phyloP scores from a whole-genome alignment of 257 asterid genomes.

The Solanum sitiens region DNA sequence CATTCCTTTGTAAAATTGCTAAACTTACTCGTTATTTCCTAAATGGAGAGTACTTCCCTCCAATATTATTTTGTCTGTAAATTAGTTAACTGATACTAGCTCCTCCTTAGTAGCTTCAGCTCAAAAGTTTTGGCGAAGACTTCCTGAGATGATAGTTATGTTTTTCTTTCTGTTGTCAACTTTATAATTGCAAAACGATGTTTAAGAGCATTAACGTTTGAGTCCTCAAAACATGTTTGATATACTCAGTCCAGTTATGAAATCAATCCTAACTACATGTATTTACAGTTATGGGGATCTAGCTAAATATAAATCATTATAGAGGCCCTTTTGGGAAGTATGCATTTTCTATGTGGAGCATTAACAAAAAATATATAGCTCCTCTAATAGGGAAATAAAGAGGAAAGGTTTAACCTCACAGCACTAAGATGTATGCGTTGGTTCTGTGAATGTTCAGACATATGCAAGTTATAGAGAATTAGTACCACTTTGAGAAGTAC shows the following conservation, averaged over 20 bases:
- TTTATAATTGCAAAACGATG: background rate
- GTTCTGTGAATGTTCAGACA: background rate
- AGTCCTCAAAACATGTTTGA: background rate
- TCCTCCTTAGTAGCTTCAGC: background rate
- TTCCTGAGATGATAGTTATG: background rate
- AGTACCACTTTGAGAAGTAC: background rate
- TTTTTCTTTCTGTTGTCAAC: background rate
- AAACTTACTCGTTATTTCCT: background rate
- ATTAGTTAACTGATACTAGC: background rate
- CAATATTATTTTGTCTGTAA: background rate
- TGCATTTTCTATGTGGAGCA: background rate
- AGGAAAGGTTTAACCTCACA: no score
- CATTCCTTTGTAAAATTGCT: background rate
- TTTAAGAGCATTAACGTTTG: background rate
- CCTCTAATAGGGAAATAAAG: no score
- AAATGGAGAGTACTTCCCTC: background rate
- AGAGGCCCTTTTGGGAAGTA: background rate
- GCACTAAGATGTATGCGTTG: no score
- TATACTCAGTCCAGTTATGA: background rate
- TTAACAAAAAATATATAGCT: background rate
- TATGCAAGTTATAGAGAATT: no score
- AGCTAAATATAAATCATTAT: background rate
- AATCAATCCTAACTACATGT: background rate
- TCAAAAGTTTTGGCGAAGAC: background rate
- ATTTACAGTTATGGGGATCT: background rate